Conservation (phyloP, 129 eudicot genomes). For the Ambrosia artemisiifolia region DNA sequence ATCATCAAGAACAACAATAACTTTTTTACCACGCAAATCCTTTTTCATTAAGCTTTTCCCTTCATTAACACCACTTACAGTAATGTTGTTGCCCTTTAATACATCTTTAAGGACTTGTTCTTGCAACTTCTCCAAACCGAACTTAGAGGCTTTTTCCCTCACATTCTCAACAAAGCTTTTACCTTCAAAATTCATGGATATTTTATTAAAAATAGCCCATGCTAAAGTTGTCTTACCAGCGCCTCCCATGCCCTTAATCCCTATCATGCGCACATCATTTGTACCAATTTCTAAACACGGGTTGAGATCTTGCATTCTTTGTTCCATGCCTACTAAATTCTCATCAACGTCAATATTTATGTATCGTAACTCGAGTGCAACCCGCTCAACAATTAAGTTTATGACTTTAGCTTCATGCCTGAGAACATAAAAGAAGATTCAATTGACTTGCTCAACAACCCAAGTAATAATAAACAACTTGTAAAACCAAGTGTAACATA, state of each 20-base stretch:
- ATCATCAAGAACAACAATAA: background rate
- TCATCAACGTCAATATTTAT: background rate
- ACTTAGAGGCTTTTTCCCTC: background rate
- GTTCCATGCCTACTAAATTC: conserved; percentile 24
- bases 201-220: background rate
- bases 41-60: background rate
- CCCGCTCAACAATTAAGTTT: background rate
- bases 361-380: background rate
- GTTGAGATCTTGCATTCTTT: background rate
- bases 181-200: background rate
- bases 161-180: conserved; percentile 8
- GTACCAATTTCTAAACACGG: conserved; percentile 4
- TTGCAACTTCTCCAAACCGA: background rate
- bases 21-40: background rate
- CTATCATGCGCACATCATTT: no score
- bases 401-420: background rate
- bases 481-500: no score
- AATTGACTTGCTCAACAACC: background rate
- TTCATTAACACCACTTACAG: background rate
- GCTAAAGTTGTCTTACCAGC: background rate
- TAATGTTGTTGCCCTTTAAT: background rate
- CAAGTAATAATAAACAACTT: no score
- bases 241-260: no score
- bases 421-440: conserved; percentile 1
- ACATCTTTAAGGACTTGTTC: background rate